phyloP scores from a whole-genome alignment of 345 rosid genomes.

The Ailanthus altissimus region DNA sequence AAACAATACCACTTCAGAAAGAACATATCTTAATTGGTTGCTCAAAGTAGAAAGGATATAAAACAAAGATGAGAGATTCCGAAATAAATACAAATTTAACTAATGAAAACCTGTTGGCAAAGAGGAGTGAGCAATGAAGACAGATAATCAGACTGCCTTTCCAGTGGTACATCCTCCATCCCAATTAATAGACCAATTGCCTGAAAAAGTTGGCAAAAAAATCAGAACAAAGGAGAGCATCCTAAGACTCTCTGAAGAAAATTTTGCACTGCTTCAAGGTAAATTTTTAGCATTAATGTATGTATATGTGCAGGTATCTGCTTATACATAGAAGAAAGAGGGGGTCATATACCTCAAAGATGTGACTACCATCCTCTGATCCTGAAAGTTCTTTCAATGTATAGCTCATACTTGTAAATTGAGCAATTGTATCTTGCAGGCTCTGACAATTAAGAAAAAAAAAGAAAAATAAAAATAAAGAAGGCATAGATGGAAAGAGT shows the following conservation, averaged over 20 bases:
- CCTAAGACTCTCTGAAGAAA: background rate
- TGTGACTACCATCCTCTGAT: slow-evolving; percentile 84
- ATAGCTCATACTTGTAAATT: slow-evolving; percentile 56
- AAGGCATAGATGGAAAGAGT: slow-evolving; percentile 13
- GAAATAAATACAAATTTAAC: slow-evolving; percentile 16
- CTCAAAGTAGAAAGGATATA: background rate
- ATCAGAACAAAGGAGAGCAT: slow-evolving; percentile 13
- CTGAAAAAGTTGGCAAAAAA: slow-evolving; percentile 34
- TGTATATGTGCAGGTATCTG: background rate
- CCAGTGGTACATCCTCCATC: slow-evolving; percentile 77
- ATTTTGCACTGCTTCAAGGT: no score
- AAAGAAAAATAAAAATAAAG: background rate
- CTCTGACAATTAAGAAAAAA: slow-evolving; percentile 45
- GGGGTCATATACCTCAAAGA: slow-evolving; percentile 72
- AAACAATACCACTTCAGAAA: slow-evolving; percentile 30
- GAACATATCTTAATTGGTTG: background rate
- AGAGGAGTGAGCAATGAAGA: slow-evolving; percentile 86
- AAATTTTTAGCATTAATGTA: background rate
- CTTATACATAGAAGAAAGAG: slow-evolving; percentile 6
- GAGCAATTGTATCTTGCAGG: slow-evolving; percentile 77
- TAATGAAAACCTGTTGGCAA: slow-evolving; percentile 71
- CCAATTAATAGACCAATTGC: slow-evolving; percentile 94
- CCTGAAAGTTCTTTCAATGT: slow-evolving; percentile 51
- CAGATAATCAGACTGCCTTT: slow-evolving; percentile 89
- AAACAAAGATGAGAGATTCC: background rate